Evolutionary conservation across 805 yeast genomes (phyloP), one percentile per base, ranked within the genome.

Genomic region (Starmerella sp.): DNA sequence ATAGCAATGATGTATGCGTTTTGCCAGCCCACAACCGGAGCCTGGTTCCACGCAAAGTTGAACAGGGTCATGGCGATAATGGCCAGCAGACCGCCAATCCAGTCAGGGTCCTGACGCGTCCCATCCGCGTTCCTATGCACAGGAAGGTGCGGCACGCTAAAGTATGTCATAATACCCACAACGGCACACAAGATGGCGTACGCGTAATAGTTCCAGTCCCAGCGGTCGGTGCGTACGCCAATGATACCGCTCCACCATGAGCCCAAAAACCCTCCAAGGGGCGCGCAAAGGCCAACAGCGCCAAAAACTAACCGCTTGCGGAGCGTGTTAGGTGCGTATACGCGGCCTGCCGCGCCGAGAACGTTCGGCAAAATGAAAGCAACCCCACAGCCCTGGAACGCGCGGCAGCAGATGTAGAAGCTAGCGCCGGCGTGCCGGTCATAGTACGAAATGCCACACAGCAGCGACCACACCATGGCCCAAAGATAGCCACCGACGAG

Each of bases 31-130:
- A 71, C 82, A 5, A 77, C 74, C 0, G 91, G 86, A 2, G 84
- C 91, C 65, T 86, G 89, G 62, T 82, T 84, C 80, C 87, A 80
- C 2, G 79, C 79, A 64, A 84, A 80, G 60, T 82, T 84, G 65
- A 86, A 72, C 36, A 85, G 65, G 2, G 83, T 73, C 48, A 86
- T 67, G 0, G 86, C 87, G 6, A 69, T 55, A 5, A 84, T 76
- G 4, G 86, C 90, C 13, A 78, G 56, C 0, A 69, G 15, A 0
- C 83, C 71, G n/a, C 88, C 88, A 6, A 67, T 54, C 69, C 75
- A 73, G 29, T 87, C 88, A 62, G 80, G 83, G 28, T 46, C 43
- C 49, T 54, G 60, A 6, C 45, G 37, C 10, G 31, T n/a, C 11
- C 60, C 62, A 10, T 52, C 57, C 4, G 46, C 44, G 9, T 36